phyloP scores from a whole-genome alignment of 352 stramenopile species.

The Pythium guiyangense region DNA sequence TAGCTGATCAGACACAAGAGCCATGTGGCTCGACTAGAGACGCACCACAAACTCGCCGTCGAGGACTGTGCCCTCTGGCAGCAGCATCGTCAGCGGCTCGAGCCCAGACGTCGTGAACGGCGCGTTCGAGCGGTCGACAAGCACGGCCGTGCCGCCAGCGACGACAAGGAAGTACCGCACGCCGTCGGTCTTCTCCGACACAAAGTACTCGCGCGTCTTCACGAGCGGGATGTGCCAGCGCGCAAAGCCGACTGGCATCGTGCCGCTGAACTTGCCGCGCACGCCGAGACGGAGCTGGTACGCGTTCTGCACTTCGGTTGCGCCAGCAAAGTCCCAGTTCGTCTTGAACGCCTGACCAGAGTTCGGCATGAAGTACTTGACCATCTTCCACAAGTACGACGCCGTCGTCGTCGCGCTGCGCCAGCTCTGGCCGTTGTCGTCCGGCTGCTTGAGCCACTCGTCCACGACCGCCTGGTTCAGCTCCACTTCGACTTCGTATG shows the following conservation, averaged over 20 bases:
- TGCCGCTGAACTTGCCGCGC: constrained; percentile 84
- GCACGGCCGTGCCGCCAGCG: constrained; percentile 49
- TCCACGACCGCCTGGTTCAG: constrained; percentile 59
- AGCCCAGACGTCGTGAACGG: constrained; percentile 76
- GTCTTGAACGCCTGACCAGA: constrained; percentile 76
- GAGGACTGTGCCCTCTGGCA: constrained; percentile 85
- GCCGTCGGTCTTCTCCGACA: constrained; percentile 90
- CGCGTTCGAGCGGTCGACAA: constrained; percentile 78
- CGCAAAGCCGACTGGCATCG: constrained; percentile 91
- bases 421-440: constrained; percentile 70
- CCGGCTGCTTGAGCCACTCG: constrained; percentile 70
- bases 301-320: constrained; percentile 73
- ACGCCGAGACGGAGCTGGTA: constrained; percentile 69
- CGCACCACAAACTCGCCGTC: constrained; percentile 87
- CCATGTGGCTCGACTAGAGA: no score
- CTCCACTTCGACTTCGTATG: constrained; percentile 81
- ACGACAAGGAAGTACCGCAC: constrained; percentile 90
- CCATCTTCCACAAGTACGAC: constrained; percentile 72
- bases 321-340: constrained; percentile 66
- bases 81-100: constrained; percentile 70
- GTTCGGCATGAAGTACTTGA: constrained; percentile 83
- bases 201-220: constrained; percentile 80
- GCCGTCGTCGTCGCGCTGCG: constrained; percentile 64
- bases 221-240: constrained; percentile 86
- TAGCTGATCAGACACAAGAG: no score